Percentiles rank a stretch among this genome's conserved stretches.
These are phyloP conservation scores for Cercospora canescens DNA, from an alignment of 2,329 filamentous ascomycete genomes.

Conservation along the genomic window DNA sequence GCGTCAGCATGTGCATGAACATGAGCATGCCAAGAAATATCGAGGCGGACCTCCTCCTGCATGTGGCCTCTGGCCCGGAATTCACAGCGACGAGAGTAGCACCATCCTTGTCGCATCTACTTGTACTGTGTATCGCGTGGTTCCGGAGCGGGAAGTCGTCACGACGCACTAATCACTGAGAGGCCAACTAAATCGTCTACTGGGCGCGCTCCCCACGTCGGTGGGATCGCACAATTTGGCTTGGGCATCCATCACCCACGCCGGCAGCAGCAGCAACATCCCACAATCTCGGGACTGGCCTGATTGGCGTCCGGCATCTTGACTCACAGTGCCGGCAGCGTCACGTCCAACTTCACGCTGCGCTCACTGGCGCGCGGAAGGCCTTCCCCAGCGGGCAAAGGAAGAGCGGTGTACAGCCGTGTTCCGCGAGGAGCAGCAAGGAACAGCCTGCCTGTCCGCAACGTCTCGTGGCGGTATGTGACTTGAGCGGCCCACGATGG, in stretches of 20 bases:
- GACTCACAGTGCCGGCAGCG: constrained; percentile 22
- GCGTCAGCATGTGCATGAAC: background rate
- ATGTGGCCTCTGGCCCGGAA: background rate
- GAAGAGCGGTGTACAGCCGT: constrained; percentile 14
- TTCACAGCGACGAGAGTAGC: background rate
- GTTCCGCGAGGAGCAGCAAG: constrained; percentile 16
- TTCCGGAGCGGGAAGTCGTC: background rate
- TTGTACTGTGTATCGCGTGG: too few species aligned
- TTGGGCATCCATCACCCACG: background rate
- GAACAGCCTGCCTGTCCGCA: constrained; percentile 8
- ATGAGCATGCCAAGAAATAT: background rate
- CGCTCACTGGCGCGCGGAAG: constrained; percentile 15
- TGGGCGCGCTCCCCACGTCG: background rate
- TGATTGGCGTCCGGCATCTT: constrained; percentile 15
- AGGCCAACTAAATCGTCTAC: too few species aligned
- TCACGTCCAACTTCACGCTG: constrained; percentile 15
- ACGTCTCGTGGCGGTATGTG: constrained; percentile 19
- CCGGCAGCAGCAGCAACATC: background rate
- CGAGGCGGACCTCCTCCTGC: background rate
- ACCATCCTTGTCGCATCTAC: too few species aligned
- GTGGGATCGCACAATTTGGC: background rate
- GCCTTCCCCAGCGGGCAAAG: constrained; percentile 10
- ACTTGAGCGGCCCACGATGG: constrained; percentile 19
- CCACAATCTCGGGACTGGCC: constrained; percentile 14
- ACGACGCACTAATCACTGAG: too few species aligned